Evolutionary conservation across 106 monocot genomes (phyloP), one percentile per base, ranked within the genome.

Genomic region (Allium cepa): DNA sequence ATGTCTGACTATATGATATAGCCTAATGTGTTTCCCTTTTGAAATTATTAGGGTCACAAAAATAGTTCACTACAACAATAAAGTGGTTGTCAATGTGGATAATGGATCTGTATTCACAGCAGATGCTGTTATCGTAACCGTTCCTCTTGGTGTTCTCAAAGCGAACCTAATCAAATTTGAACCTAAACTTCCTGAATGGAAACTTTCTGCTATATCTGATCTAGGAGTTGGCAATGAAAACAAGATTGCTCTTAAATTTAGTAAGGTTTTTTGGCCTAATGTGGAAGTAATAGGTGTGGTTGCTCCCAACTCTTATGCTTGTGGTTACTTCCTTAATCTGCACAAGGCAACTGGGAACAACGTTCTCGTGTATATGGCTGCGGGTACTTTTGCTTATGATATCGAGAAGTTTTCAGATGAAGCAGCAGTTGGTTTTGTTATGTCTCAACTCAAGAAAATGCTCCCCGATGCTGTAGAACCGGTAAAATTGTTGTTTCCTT

Each of bases 311-410:
- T 88, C 92, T 51, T 77, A 92, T 77, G 70, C 81, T 11, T 97
- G 96, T 69, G 96, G 96, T 46, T 97, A 97, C 70, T 97, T 97
- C 27, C 91, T 97, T 28, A 97, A 97, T 78, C 88, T 97, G 46
- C 92, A 97, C 80, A 97, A 97, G 74, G 89, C 92, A 51, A 92
- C 88, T 10, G 92, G 92, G 50, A 61, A 92, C 57, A 79, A 78
- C 48, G 82, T 97, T 60, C 80, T 97, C 46, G 96, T 97, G 3
- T 97, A 87, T 78, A 97, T 97, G 96, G 87, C 84, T 68, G 92
- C 96, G n/a, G 96, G 96, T 46, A 84, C 84, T 62, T 82, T 86
- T 67, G 96, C 96, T 53, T 69, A 66, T 46, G 96, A 97, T 26
- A 69, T 97, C 1, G 96, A 97, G 76, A 97, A 84, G 70, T 17